Evolutionary conservation across 2,329 filamentous ascomycete species (phyloP), one percentile per base, ranked within the genome.

Genomic region (Aspergillus sp.): DNA sequence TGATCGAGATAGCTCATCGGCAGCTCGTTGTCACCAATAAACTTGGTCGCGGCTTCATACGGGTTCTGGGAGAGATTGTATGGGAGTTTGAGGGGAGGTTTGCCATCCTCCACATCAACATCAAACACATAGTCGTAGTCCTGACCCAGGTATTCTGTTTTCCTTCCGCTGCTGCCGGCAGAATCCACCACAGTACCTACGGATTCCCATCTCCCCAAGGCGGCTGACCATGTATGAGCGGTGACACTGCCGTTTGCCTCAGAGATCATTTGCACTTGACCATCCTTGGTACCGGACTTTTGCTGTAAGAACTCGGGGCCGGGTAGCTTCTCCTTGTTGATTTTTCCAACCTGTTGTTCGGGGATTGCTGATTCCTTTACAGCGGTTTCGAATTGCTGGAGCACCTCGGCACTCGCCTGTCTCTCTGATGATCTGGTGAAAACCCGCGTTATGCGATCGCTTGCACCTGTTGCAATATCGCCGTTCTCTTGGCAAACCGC

Each of bases 51-150:
- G 2, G 89, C 88, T 66, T 96, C 90, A 73, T 96, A 98, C 0
- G 92, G 91, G 65, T 97, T 97, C 70, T 97, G 89, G 1, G 90
- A 91, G 12, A 93, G 82, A 71, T 98, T 97, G 76, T 90, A 98
- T 0, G 93, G 92, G n/a, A 98, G 82, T 74, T 97, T 97, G 46
- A 98, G 80, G 0, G 93, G 86, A 12, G 93, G 93, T 69, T 96
- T 93, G 52, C 92, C 93, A 68, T 97, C 93, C 72, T 96, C 91
- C 61, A 97, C 96, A 67, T 96, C 93, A 24, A 97, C 93, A 69
- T 97, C 93, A 65, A 98, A 98, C 8, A 99, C 93, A 68, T 89
- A 97, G 71, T 99, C 95, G 72, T 96, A 99, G 60, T 93, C 90
- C 70, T 96, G 86, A 33, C 93, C 93, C 1, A 90, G 81, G 70